Evolutionary conservation across 2,329 filamentous ascomycete genomes (phyloP).

Genomic region (Pyrenophora teres): DNA sequence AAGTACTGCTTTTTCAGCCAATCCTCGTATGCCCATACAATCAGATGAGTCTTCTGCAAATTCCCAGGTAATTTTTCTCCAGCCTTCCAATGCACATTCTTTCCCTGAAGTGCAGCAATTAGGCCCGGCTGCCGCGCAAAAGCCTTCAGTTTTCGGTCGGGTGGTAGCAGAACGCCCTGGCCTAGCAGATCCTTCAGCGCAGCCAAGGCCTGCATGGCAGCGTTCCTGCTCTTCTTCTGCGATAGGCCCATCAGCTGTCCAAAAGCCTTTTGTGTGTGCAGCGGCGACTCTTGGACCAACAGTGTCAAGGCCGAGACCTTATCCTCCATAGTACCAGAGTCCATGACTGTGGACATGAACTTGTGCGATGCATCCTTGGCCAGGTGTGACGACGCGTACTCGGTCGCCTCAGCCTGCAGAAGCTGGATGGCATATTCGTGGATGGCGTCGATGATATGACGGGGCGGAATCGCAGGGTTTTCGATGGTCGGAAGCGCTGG

Average conservation of each 20-base stretch:
- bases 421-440: constrained; percentile 74
- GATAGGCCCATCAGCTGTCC: constrained; percentile 82
- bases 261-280: constrained; percentile 89
- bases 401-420: constrained; percentile 75
- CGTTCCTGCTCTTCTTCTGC: constrained; percentile 90
- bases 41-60: constrained; percentile 75
- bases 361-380: constrained; percentile 87
- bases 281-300: constrained; percentile 91
- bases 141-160: constrained; percentile 76
- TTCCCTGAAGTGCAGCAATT: constrained; percentile 69
- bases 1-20: constrained; percentile 96
- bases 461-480: constrained; percentile 55
- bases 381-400: constrained; percentile 72
- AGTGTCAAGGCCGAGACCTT: constrained; percentile 95
- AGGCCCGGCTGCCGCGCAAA: constrained; percentile 82
- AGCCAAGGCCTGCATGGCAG: constrained; percentile 88
- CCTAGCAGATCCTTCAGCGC: constrained; percentile 94
- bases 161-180: constrained; percentile 81
- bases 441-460: constrained; percentile 61
- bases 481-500: constrained; percentile 56
- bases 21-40: constrained; percentile 91
- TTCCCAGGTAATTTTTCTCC: constrained; percentile 74
- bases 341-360: constrained; percentile 96
- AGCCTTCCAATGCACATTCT: constrained; percentile 66
- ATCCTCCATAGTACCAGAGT: constrained; percentile 92